Conservation (phyloP, 176 grass and related monocot species). For the Coix lacrymajobi region DNA sequence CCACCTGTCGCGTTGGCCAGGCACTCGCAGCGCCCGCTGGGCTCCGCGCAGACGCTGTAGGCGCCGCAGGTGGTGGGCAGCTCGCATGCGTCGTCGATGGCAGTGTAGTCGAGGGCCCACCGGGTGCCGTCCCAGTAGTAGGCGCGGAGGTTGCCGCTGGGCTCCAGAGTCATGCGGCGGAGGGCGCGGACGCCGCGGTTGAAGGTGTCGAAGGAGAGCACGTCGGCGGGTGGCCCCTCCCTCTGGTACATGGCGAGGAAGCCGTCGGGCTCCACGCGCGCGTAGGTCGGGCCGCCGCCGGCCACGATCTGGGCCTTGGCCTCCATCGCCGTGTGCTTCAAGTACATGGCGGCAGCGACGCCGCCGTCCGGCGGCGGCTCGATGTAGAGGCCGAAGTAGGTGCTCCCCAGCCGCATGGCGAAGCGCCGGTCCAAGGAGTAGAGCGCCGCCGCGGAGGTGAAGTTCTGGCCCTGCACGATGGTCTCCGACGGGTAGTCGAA, state of each 20-base stretch:
- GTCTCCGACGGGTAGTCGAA: slow-evolving; percentile 81
- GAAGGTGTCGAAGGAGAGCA: slow-evolving; percentile 82
- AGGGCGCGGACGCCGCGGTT: slow-evolving; percentile 43
- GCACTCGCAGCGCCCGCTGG: slow-evolving; percentile 49
- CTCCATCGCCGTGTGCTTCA: slow-evolving; percentile 64
- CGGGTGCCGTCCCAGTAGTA: slow-evolving; percentile 68
- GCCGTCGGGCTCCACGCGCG: slow-evolving; percentile 58
- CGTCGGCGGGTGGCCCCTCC: slow-evolving; percentile 48
- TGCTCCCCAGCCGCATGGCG: slow-evolving; percentile 55
- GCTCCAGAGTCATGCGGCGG: slow-evolving; percentile 77
- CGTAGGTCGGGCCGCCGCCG: slow-evolving; percentile 51
- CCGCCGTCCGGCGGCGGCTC: slow-evolving; percentile 21
- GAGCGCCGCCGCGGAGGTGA: slow-evolving; percentile 55
- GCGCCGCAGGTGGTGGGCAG: slow-evolving; percentile 66
- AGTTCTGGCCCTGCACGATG: slow-evolving; percentile 84
- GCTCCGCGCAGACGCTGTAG: slow-evolving; percentile 52
- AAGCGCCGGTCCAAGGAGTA: slow-evolving; percentile 50
- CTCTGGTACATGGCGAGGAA: slow-evolving; percentile 90
- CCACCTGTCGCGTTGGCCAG: slow-evolving; percentile 47
- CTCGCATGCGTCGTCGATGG: slow-evolving; percentile 60
- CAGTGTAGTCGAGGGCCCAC: slow-evolving; percentile 61
- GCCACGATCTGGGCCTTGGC: slow-evolving; percentile 52
- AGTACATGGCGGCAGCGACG: slow-evolving; percentile 53
- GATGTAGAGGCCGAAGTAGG: slow-evolving; percentile 55
- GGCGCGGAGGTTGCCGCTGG: slow-evolving; percentile 66